Evolutionary conservation across 768 basidiomycete genomes (phyloP), one percentile per base, ranked within the genome.

Genomic region (Amanita subjunquillea): DNA sequence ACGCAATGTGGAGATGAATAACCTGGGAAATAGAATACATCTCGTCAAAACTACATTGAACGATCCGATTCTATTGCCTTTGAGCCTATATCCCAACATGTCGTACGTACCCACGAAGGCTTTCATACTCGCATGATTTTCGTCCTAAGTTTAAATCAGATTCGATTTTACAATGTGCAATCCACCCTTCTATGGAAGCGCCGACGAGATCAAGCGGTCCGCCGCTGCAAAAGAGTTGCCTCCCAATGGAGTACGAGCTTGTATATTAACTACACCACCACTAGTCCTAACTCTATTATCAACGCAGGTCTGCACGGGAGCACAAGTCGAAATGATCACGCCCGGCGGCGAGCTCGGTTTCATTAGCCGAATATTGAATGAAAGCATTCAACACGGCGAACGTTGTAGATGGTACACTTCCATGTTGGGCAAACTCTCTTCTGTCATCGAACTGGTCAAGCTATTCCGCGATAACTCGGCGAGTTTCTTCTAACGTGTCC

Each of bases 161-260:
- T 80, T 83, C 59, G 79, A 86, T 53, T 91, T 95, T 57, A 81
- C 83, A 0, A 91, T 98, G 82, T 97, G 94, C 68, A 99, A 98
- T 64, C 95, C 95, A 0, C 95, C 95, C 0, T 99, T 99, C 66
- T 98, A 96, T 62, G 63, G 72, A n/a, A 87, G 82, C 53, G 61
- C 64, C 0, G 79, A 82, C 29, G 95, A 98, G 54, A 75, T 92
- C 6, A 57, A 60, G 0, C 61, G 65, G 2, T 82, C 81, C 2
- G 78, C 81, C 0, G 74, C 75, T 17, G 67, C 69, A 5, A 97
- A 98, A 59, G 78, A 79, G 44, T 64, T 72, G 12, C 70, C 68
- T 5, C 87, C 95, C 0, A 82, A 72, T 58, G 87, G 88, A 2
- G 92, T 92, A 34, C 13, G 53, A 5, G 1, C 34, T 20, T 6